phyloP scores from a whole-genome alignment of 129 eudicot genomes.

The Centaurea solstitialis region DNA sequence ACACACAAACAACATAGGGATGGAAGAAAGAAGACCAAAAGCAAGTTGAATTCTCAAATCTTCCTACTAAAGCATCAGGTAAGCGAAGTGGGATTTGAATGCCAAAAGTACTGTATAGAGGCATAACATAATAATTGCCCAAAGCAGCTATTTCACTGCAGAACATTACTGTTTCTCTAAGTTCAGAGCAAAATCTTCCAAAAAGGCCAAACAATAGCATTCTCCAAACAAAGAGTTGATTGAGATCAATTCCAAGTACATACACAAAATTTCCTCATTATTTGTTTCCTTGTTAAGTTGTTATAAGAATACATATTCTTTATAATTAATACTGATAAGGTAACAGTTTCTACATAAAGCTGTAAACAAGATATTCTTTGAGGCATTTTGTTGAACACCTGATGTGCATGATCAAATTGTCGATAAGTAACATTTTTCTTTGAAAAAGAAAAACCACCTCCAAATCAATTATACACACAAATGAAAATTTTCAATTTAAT shows the following conservation, averaged over 20 bases:
- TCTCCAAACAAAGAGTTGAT: background rate
- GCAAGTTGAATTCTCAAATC: background rate
- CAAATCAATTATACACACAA: background rate
- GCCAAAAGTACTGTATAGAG: background rate
- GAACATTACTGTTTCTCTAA: background rate
- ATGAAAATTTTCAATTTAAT: background rate
- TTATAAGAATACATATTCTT: background rate
- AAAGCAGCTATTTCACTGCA: background rate
- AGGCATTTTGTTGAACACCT: slow-evolving; percentile 19
- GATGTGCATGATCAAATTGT: slow-evolving; percentile 5
- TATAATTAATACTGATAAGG: background rate
- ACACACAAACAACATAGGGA: background rate
- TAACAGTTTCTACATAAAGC: no score
- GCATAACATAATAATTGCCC: background rate
- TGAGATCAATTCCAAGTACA: background rate
- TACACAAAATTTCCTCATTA: slow-evolving; percentile 3
- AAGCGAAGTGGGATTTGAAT: background rate
- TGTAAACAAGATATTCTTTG: background rate
- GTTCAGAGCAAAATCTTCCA: background rate
- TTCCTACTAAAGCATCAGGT: background rate
- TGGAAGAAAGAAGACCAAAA: background rate
- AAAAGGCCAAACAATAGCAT: background rate
- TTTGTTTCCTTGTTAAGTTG: background rate
- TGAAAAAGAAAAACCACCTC: background rate
- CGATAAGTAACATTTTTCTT: background rate